Evolutionary conservation across 2,329 filamentous ascomycete species (phyloP), one percentile per base, ranked within the genome.

Genomic region (Beauveria asiatica): DNA sequence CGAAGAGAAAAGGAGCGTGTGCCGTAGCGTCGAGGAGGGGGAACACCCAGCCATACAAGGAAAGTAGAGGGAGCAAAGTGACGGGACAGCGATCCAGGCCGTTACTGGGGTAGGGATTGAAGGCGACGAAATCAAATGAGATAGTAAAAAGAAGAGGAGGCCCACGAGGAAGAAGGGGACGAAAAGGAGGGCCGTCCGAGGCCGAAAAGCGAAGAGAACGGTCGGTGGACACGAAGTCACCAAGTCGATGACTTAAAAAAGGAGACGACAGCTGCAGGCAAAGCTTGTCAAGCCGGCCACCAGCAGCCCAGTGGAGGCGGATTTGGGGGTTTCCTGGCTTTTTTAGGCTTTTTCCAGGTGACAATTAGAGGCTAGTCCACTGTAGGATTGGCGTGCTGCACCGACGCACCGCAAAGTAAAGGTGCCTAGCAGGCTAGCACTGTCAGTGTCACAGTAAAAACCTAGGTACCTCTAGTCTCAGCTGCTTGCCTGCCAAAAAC

Each of bases 201-300:
- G n/a, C 46, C 23, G 19, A 21, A 46, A 48, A 27, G 16, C 41
- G 37, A 27, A 30, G 33, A 37, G 39, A 11, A 51, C 45, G 56
- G 37, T 21, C 21, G 11, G 33, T 45, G 46, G 46, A 25, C 46
- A 39, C 17, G 39, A 51, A 41, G 56, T 59, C 48, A 59, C 48
- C 37, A 52, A 59, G 25, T 21, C 39, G 27, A 45, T 52, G 51
- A 39, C 56, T 51, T 21, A 33, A 57, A 59, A 58, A 59, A 59
- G 56, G 56, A 59, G 56, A 51, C 23, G 39, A 21, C 10, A 54
- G 25, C 5, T n/a, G 54, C 54, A 48, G 44, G 51, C 51, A 27
- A 49, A 39, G 56, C 46, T 50, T 23, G 46, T 30, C n/a, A 39
- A 37, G 44, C 23, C 13, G 55, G 46, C 33, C 46, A 10, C 44